Conservation (phyloP, 139 green algal species). For the Coelastrella sp. region DNA sequence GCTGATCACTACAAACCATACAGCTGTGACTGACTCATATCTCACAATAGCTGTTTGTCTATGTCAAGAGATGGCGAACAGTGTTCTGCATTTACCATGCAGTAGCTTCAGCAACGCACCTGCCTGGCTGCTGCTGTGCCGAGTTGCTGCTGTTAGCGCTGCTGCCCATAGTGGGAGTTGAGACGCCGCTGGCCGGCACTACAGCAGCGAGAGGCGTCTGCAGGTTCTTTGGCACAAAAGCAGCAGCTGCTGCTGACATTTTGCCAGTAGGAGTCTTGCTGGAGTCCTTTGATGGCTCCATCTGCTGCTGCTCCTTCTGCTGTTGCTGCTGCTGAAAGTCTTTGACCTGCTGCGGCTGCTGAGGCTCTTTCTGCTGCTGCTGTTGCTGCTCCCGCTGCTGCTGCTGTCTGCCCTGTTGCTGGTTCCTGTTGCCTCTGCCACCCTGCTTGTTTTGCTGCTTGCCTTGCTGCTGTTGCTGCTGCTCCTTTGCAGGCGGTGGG, state of each 20-base stretch:
- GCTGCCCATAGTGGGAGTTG: neutral
- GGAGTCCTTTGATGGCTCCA: neutral
- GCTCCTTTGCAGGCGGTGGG: neutral
- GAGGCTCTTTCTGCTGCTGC: neutral
- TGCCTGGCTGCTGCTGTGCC: neutral
- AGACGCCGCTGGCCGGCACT: neutral
- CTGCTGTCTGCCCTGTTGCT: neutral
- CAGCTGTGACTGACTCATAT: too few relatives aligned
- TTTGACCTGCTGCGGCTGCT: neutral
- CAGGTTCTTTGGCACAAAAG: conserved; percentile 35
- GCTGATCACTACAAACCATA: too few relatives aligned
- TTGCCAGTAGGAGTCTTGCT: conserved; percentile 6
- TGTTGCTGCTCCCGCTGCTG: conserved; percentile 29
- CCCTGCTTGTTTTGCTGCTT: neutral
- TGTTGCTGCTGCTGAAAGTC: neutral
- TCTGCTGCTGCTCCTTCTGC: conserved; percentile 10
- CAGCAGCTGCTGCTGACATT: conserved; percentile 39
- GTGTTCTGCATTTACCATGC: neutral
- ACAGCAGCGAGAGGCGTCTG: neutral
- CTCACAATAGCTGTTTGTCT: too few relatives aligned
- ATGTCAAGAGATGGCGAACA: too few relatives aligned
- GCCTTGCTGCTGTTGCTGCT: too few relatives aligned
- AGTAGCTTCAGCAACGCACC: neutral
- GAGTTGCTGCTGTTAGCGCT: conserved; percentile 4
- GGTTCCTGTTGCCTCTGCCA: neutral